phyloP scores from a whole-genome alignment of 2,329 filamentous ascomycete species.

The Aureobasidium mangrovei region DNA sequence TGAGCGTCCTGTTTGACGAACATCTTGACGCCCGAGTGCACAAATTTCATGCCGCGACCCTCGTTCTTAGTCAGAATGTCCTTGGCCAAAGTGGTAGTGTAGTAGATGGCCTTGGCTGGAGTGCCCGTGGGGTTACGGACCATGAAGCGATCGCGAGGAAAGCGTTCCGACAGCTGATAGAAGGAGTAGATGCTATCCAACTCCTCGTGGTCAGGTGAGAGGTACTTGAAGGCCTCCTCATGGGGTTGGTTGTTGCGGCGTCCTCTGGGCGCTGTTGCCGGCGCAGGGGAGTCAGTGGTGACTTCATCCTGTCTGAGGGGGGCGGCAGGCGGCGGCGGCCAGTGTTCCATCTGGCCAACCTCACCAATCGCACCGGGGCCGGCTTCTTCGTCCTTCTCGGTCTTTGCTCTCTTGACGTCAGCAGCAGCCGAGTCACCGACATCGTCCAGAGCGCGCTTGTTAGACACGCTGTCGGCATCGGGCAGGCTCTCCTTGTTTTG shows the following conservation, averaged over 20 bases:
- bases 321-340: constrained; percentile 18
- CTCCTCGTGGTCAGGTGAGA: constrained; percentile 64
- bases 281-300: constrained; percentile 15
- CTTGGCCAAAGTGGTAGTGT: constrained; percentile 75
- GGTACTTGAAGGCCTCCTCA: constrained; percentile 93
- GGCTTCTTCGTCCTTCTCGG: constrained; percentile 21
- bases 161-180: constrained; percentile 74
- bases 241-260: constrained; percentile 40
- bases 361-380: constrained; percentile 19
- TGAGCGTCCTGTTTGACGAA: constrained; percentile 97
- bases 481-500: constrained; percentile 19
- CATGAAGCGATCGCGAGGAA: constrained; percentile 88
- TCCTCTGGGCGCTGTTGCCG: constrained; percentile 16
- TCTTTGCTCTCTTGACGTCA: constrained; percentile 28
- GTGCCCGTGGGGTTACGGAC: constrained; percentile 86
- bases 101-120: constrained; percentile 92
- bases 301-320: constrained; percentile 14
- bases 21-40: constrained; percentile 97
- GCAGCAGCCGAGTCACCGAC: constrained; percentile 23
- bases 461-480: constrained; percentile 9
- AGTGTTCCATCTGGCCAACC: constrained; percentile 20
- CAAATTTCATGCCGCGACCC: constrained; percentile 84
- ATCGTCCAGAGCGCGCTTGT: constrained; percentile 36
- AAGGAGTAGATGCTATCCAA: constrained; percentile 71
- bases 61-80: constrained; percentile 84